Percentiles rank a stretch among this genome's conserved stretches.
Evolutionary conservation across 805 yeast genomes (phyloP).

Genomic region (Schizosaccharomyces lindneri): DNA sequence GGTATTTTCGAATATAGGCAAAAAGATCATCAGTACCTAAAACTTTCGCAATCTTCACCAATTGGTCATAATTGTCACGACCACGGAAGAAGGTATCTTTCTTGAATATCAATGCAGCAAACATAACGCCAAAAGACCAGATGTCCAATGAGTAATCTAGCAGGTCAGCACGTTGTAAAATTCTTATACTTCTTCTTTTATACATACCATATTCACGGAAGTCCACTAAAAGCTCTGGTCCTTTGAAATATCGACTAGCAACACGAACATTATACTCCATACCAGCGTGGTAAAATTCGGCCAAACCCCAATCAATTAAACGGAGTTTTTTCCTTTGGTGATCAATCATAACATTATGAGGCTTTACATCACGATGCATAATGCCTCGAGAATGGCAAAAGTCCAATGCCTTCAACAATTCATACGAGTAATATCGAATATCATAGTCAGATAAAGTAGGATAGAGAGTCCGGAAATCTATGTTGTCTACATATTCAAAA

Average conservation of each 20-base stretch:
- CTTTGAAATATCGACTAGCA: conserved; percentile 79
- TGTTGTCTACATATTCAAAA: conserved; percentile 63
- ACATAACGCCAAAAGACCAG: conserved; percentile 86
- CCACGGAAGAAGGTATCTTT: conserved; percentile 88
- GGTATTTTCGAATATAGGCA: conserved; percentile 45
- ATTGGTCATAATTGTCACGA: conserved; percentile 68
- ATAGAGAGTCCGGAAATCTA: conserved; percentile 59
- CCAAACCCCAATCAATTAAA: conserved; percentile 86
- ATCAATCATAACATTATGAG: conserved; percentile 89
- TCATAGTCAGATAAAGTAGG: conserved; percentile 54
- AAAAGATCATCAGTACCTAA: conserved; percentile 64
- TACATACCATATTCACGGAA: conserved; percentile 35
- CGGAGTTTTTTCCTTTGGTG: conserved; percentile 42
- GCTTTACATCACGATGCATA: conserved; percentile 88
- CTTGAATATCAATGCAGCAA: conserved; percentile 72
- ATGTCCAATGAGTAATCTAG: conserved; percentile 65
- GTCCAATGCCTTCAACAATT: conserved; percentile 59
- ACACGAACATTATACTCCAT: conserved; percentile 81
- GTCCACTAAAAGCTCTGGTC: conserved; percentile 74
- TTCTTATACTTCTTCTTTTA: neutral
- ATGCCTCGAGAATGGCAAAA: conserved; percentile 86
- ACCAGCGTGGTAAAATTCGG: conserved; percentile 78
- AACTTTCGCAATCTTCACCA: conserved; percentile 69
- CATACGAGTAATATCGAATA: conserved; percentile 60
- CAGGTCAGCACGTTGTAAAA: neutral